A percentile compares a stretch with the other conserved stretches of the same genome.
Conservation (phyloP, 2,329 filamentous ascomycete species). For the Thermothelomyces thermophilus region DNA sequence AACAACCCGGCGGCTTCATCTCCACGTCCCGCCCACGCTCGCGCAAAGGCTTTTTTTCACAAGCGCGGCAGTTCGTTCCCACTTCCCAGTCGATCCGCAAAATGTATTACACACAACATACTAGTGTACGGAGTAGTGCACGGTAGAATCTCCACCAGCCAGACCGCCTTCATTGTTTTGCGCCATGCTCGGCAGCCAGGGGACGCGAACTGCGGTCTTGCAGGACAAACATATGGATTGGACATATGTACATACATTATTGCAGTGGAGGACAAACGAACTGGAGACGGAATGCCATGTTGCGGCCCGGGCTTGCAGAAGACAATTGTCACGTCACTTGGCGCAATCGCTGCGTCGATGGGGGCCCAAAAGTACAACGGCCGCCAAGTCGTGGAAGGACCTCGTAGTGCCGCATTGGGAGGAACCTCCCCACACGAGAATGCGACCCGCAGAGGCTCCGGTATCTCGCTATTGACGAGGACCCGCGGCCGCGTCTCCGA, state of each 20-base stretch:
- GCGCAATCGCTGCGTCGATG: conserved; percentile 17
- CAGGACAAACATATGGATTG: too few species aligned
- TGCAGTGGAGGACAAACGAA: background rate
- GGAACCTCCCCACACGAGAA: conserved; percentile 19
- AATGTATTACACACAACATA: conserved; percentile 17
- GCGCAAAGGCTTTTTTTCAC: conserved; percentile 13
- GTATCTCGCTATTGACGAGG: conserved; percentile 23
- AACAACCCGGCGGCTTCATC: background rate
- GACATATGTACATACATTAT: too few species aligned
- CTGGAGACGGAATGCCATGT: background rate
- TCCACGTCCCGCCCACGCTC: conserved; percentile 25
- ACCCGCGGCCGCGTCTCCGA: conserved; percentile 19
- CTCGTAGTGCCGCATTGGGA: conserved; percentile 20
- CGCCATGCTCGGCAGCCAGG: background rate
- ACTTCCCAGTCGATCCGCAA: conserved; percentile 12
- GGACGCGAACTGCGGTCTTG: background rate
- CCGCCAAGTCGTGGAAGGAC: conserved; percentile 15
- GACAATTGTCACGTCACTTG: conserved; percentile 23
- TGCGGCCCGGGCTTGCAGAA: conserved; percentile 11
- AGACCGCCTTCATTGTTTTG: conserved; percentile 1
- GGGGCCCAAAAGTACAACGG: conserved; percentile 12
- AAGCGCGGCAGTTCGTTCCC: conserved; percentile 15
- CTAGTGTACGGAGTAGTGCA: too few species aligned
- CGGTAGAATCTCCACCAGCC: conserved; percentile 10
- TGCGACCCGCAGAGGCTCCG: conserved; percentile 7